Conservation (phyloP, 2,329 filamentous ascomycete species). For the Clonostachys byssicola region DNA sequence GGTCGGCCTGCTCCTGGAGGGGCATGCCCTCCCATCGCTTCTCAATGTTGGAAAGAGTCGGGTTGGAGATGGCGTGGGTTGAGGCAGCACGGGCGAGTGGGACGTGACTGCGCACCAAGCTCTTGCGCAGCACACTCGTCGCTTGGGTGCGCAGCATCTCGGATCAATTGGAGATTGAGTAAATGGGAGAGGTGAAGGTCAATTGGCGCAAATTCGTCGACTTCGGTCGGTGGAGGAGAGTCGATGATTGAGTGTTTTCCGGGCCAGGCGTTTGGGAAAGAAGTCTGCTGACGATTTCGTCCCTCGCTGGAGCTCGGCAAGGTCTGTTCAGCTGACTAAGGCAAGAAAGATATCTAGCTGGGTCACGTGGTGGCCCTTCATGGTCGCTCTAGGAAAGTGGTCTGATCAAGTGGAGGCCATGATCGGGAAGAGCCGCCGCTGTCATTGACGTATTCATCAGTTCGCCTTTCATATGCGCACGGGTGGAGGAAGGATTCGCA, state of each 20-base stretch:
- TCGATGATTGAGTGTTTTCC: slow-evolving; percentile 2
- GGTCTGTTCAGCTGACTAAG: slow-evolving; percentile 4
- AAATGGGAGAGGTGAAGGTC: background rate
- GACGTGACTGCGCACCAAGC: slow-evolving; percentile 37
- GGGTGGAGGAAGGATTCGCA: no score
- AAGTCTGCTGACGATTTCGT: slow-evolving; percentile 1
- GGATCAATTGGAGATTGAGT: background rate
- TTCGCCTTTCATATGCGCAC: no score
- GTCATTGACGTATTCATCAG: no score
- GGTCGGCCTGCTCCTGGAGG: slow-evolving; percentile 96
- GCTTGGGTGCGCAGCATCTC: slow-evolving; percentile 45
- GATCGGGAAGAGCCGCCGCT: no score
- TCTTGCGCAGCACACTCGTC: slow-evolving; percentile 47
- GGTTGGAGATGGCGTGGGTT: slow-evolving; percentile 92
- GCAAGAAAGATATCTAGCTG: background rate
- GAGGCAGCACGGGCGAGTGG: slow-evolving; percentile 47
- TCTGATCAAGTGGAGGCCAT: background rate
- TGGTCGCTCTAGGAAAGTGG: background rate
- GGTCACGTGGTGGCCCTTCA: background rate
- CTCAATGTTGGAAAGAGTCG: slow-evolving; percentile 96
- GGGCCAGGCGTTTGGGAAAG: background rate
- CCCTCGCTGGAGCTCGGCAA: slow-evolving; percentile 1
- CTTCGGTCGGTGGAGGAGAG: background rate
- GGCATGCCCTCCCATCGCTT: slow-evolving; percentile 99
- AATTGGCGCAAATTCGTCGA: background rate